Conservation (phyloP, 805 yeast species). For the Kuraishia capsulata region DNA sequence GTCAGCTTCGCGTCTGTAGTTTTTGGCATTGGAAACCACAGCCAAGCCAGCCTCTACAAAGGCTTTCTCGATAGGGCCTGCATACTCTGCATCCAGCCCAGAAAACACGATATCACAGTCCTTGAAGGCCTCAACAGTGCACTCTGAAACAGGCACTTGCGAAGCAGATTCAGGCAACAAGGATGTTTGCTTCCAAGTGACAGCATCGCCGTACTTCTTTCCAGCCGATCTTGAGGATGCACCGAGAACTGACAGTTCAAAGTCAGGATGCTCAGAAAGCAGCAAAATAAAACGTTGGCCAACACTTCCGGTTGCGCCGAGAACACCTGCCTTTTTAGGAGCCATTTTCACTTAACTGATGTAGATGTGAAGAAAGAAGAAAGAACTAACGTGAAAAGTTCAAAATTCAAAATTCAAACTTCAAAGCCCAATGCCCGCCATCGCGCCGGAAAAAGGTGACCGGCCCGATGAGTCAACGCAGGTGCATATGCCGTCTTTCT, state of each 20-base stretch:
- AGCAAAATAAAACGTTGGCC: constrained; percentile 92
- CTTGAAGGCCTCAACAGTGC: constrained; percentile 66
- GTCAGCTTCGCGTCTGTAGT: constrained; percentile 77
- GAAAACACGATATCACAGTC: constrained; percentile 93
- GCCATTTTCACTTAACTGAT: constrained; percentile 15
- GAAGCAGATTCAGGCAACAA: constrained; percentile 64
- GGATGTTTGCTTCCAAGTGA: constrained; percentile 88
- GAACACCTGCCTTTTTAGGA: constrained; percentile 70
- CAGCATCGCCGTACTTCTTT: constrained; percentile 74
- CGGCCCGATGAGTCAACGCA: too few species aligned
- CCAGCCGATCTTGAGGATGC: constrained; percentile 95
- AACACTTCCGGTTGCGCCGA: constrained; percentile 97
- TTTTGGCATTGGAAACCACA: constrained; percentile 91
- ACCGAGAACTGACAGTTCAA: constrained; percentile 77
- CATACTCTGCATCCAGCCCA: constrained; percentile 87
- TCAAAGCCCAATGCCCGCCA: too few species aligned
- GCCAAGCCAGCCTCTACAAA: constrained; percentile 76
- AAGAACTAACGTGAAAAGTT: too few species aligned
- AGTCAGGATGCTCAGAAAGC: constrained; percentile 81
- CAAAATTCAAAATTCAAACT: too few species aligned
- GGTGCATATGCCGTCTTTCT: too few species aligned
- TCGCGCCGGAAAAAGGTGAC: too few species aligned
- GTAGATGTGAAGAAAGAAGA: too few species aligned
- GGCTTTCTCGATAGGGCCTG: constrained; percentile 85
- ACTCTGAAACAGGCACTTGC: constrained; percentile 61